phyloP scores from a whole-genome alignment of 805 yeast species.

The Teunomyces aglyptinius region DNA sequence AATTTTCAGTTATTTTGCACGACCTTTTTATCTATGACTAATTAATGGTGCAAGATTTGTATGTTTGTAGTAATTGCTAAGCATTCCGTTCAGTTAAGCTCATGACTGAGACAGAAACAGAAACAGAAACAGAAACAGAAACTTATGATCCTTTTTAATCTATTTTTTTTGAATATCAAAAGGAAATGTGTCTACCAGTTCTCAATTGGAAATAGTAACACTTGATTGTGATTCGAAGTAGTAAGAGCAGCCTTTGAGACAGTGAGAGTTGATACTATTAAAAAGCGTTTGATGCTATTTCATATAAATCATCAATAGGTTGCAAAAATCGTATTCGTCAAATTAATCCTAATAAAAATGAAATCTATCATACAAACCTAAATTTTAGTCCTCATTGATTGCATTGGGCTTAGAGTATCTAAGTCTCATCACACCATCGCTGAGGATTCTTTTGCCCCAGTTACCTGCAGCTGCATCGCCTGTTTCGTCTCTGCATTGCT shows the following conservation, averaged over 20 bases:
- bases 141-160: no score
- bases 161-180: no score
- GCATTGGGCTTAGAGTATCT: conserved; percentile 39
- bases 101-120: no score
- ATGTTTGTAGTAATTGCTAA: background rate
- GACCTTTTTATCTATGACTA: background rate
- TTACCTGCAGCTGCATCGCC: conserved; percentile 90
- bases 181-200: no score
- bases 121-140: no score
- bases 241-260: no score
- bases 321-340: background rate
- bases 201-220: no score
- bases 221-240: no score
- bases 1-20: conserved; percentile 2
- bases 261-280: no score
- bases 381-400: conserved; percentile 36
- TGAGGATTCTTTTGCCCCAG: conserved; percentile 79
- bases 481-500: conserved; percentile 95
- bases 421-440: conserved; percentile 51
- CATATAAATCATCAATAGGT: no score
- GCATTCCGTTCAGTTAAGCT: background rate
- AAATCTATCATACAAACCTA: conserved; percentile 1
- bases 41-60: conserved; percentile 1
- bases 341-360: background rate
- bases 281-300: no score